Conservation (phyloP, 2,329 filamentous ascomycete genomes). For the Colletotrichum cuscutae region DNA sequence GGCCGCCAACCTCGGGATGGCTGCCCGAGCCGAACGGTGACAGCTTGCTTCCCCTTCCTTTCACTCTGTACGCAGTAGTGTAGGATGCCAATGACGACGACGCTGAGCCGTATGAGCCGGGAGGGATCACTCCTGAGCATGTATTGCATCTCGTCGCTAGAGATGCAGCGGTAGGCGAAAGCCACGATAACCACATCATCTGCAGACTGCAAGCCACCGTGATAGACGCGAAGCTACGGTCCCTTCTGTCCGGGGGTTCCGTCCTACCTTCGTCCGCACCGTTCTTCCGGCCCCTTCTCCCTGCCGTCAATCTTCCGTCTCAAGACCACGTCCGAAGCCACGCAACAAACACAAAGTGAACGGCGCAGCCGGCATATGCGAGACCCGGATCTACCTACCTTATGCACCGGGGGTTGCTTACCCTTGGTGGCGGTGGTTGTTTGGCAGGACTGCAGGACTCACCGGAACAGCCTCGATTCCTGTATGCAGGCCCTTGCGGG, state of each 20-base stretch:
- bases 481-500: background rate
- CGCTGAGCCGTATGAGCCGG: background rate
- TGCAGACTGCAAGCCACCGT: background rate
- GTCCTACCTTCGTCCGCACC: background rate
- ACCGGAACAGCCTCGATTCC: background rate
- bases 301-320: background rate
- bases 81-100: background rate
- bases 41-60: background rate
- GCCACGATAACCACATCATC: too few relatives aligned
- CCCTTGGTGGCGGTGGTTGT: background rate
- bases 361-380: background rate
- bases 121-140: background rate
- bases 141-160: background rate
- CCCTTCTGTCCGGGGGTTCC: background rate
- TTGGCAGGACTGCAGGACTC: background rate
- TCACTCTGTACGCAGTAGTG: background rate
- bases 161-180: background rate
- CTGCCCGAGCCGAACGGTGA: background rate
- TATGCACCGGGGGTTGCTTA: background rate
- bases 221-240: background rate
- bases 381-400: conserved; percentile 19
- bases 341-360: background rate
- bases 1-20: background rate
- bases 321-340: background rate
- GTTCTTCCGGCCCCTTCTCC: background rate